Percentiles rank a stretch among this genome's conserved stretches.
Evolutionary conservation across 2,329 filamentous ascomycete genomes (phyloP).

Genomic region (Alternaria angustiovoidea): DNA sequence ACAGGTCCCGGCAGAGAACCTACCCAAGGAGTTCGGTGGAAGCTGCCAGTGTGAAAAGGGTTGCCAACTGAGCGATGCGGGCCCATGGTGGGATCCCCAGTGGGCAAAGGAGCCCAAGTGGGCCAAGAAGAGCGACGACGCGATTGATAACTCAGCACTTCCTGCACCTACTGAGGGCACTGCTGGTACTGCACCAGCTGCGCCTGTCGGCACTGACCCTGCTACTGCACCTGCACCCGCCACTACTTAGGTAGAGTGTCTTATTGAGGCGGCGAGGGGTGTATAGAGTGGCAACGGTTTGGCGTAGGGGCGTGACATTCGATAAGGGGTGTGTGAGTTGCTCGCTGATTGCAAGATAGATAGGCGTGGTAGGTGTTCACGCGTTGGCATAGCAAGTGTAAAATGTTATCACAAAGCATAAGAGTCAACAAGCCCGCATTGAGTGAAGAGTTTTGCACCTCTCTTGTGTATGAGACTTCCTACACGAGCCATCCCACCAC

Average conservation of each 20-base stretch:
- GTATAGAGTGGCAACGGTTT: neutral
- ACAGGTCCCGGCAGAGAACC: slow-evolving; percentile 88
- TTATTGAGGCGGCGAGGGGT: neutral
- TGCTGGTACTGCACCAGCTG: slow-evolving; percentile 28
- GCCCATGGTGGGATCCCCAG: slow-evolving; percentile 82
- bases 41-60: slow-evolving; percentile 81
- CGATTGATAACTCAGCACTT: slow-evolving; percentile 45
- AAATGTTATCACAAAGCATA: slow-evolving; percentile 7
- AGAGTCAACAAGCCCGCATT: neutral
- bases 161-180: slow-evolving; percentile 37
- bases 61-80: slow-evolving; percentile 85
- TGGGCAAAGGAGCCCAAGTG: slow-evolving; percentile 68
- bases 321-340: neutral
- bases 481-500: neutral
- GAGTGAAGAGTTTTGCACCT: neutral
- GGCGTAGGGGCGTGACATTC: slow-evolving; percentile 12
- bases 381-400: slow-evolving; percentile 7
- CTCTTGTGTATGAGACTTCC: neutral
- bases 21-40: slow-evolving; percentile 87
- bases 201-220: slow-evolving; percentile 24
- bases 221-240: slow-evolving; percentile 21
- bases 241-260: slow-evolving; percentile 50
- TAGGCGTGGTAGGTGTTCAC: slow-evolving; percentile 7
- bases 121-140: slow-evolving; percentile 50
- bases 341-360: slow-evolving; percentile 10